Percentiles rank a stretch among this genome's conserved stretches.
Evolutionary conservation across 1,139 yeast genomes (phyloP).

Genomic region (Komagataea norvegica): DNA sequence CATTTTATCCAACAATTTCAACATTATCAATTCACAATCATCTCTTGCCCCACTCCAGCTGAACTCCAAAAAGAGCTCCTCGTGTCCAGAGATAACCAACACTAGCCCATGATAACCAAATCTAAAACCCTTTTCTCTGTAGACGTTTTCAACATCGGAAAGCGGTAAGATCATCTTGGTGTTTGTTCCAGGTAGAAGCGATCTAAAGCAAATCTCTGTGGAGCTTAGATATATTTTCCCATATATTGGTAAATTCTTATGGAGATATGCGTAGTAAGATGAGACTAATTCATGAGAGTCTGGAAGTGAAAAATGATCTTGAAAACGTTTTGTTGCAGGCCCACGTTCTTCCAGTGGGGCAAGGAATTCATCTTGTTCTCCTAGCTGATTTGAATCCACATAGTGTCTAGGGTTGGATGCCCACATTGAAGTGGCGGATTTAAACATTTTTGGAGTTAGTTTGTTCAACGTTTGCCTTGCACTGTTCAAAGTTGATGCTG

Average conservation of each 20-base stretch:
- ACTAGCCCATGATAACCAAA: slow-evolving; percentile 68
- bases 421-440: slow-evolving; percentile 55
- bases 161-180: slow-evolving; percentile 85
- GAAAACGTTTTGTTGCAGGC: slow-evolving; percentile 50
- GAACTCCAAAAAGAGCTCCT: slow-evolving; percentile 73
- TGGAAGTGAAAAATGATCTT: slow-evolving; percentile 60
- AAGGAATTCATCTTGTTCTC: slow-evolving; percentile 42
- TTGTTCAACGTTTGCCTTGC: slow-evolving; percentile 15
- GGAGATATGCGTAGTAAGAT: slow-evolving; percentile 67
- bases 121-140: slow-evolving; percentile 59
- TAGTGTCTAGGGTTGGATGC: slow-evolving; percentile 61
- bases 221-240: slow-evolving; percentile 78
- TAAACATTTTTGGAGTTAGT: slow-evolving; percentile 30
- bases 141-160: slow-evolving; percentile 61
- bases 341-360: slow-evolving; percentile 42
- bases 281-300: slow-evolving; percentile 52
- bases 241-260: slow-evolving; percentile 67
- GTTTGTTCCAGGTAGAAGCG: slow-evolving; percentile 71
- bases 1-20: too few species aligned
- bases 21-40: slow-evolving; percentile 58
- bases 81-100: slow-evolving; percentile 65
- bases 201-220: slow-evolving; percentile 67
- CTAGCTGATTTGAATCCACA: slow-evolving; percentile 34
- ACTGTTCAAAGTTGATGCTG: slow-evolving; percentile 4
- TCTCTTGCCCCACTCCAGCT: slow-evolving; percentile 61